A percentile compares a stretch with the other conserved stretches of the same genome.
phyloP scores from a whole-genome alignment of 345 rosid species.

The Raphanus sativus region DNA sequence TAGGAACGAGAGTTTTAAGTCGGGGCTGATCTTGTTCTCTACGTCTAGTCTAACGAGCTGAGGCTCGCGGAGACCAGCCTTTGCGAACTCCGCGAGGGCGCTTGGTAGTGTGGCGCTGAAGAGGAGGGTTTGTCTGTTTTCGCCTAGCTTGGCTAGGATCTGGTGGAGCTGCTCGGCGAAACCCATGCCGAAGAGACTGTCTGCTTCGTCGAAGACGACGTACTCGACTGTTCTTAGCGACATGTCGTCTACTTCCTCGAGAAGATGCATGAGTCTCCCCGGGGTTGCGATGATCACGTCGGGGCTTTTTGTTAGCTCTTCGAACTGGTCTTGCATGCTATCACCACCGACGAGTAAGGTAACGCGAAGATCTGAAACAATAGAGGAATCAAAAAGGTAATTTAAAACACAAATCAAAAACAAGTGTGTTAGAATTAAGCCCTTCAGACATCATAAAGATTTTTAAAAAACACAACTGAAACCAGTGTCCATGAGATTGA shows the following conservation, averaged over 20 bases:
- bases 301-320: constrained; percentile 85
- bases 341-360: constrained; percentile 95
- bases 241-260: constrained; percentile 90
- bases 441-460: background rate
- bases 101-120: constrained; percentile 97
- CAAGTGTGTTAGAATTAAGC: too few species aligned
- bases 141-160: constrained; percentile 75
- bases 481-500: background rate
- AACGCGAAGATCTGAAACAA: constrained; percentile 64
- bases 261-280: constrained; percentile 93
- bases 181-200: constrained; percentile 88
- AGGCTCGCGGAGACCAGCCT: constrained; percentile 92
- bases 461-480: background rate
- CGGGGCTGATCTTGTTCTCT: constrained; percentile 93
- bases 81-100: constrained; percentile 95
- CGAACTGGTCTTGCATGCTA: constrained; percentile 91
- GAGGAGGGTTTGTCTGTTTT: constrained; percentile 91
- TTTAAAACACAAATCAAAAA: background rate
- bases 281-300: constrained; percentile 96
- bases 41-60: constrained; percentile 89
- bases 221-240: constrained; percentile 78
- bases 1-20: constrained; percentile 65
- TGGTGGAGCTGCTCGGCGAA: constrained; percentile 88
- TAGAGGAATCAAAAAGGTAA: background rate
- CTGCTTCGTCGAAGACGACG: constrained; percentile 97